These are phyloP conservation scores for Dactylellina haptotyla DNA, from an alignment of 2,329 filamentous ascomycete genomes.

Conservation along the genomic window DNA sequence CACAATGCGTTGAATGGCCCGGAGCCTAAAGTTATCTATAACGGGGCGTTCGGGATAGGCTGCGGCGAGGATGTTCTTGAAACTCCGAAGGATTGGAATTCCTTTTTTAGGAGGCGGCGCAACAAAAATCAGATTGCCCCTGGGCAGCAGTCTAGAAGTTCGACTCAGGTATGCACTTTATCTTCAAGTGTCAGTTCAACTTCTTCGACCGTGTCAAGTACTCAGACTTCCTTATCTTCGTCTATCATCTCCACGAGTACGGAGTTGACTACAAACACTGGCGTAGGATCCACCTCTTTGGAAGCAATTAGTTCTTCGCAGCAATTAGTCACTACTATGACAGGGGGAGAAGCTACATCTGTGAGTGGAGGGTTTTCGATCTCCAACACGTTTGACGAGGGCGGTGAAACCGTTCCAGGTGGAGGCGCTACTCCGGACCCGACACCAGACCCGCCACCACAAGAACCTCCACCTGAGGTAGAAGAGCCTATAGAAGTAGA, in stretches of 20 bases:
- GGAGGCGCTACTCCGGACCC: neutral
- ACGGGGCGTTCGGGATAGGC: conserved; percentile 4
- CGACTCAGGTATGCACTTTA: neutral
- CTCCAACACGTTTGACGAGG: no score
- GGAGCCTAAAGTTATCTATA: conserved; percentile 10
- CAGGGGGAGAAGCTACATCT: no score
- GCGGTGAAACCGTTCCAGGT: no score
- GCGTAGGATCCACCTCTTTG: no score
- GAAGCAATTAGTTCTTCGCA: no score
- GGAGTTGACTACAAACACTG: no score
- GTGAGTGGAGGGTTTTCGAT: no score
- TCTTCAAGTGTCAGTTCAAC: neutral
- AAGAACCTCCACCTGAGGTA: neutral
- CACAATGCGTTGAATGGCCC: neutral
- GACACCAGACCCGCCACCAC: neutral
- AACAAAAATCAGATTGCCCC: neutral
- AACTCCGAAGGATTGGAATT: conserved; percentile 6
- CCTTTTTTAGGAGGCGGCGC: neutral
- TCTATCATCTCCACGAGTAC: no score
- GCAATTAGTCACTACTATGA: no score
- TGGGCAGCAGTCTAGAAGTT: no score
- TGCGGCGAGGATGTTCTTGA: conserved; percentile 9
- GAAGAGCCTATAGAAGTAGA: neutral
- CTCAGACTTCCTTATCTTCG: no score
- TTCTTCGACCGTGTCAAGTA: no score